Evolutionary conservation across 352 stramenopile genomes (phyloP), one percentile per base, ranked within the genome.

Genomic region (Phytophthora litchii): DNA sequence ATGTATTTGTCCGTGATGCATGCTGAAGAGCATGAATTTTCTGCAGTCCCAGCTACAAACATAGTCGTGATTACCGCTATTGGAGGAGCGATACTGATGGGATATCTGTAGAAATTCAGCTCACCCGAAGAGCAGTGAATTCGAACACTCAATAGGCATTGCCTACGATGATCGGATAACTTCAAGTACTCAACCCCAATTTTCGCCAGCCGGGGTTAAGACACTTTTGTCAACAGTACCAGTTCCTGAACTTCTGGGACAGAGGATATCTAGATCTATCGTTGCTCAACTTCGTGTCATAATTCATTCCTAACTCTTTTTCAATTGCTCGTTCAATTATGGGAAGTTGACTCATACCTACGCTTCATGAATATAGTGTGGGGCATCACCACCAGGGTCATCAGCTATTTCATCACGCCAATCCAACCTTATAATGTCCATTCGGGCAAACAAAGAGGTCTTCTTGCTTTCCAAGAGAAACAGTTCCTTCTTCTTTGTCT

Each of bases 1-100:
- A 65, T 88, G 20, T 91, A 87, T 21, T 60, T 91, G 25, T 66
- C 67, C 1, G 20, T 89, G 32, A 84, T 86, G 74, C 53, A 76
- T 46, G 43, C 53, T 3, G 76, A 74, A 48, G 65, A 76, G 38
- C 62, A 74, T 40, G 77, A 85, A 52, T 81, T 73, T 54, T 46
- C 74, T 10, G 43, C 74, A 36, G 81, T 91, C 6, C 78, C 81
- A 25, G 78, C 68, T 10, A 55, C 83, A 19, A 91, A 91, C 60
- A 19, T 85, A 3, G 52, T 70, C 3, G 76, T 75, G 13, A 51
- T 91, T 36, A 63, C 54, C 3, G 74, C 56, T 0, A 50, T 89
- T 17, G 44, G 72, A 13, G 61, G 49, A 2, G 72, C 71, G 13
- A 64, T 76, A 6, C 58, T 81, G 34, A 48, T 80, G 34, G 78